phyloP scores from a whole-genome alignment of 768 basidiomycete species.

The Lactarius psammicola region DNA sequence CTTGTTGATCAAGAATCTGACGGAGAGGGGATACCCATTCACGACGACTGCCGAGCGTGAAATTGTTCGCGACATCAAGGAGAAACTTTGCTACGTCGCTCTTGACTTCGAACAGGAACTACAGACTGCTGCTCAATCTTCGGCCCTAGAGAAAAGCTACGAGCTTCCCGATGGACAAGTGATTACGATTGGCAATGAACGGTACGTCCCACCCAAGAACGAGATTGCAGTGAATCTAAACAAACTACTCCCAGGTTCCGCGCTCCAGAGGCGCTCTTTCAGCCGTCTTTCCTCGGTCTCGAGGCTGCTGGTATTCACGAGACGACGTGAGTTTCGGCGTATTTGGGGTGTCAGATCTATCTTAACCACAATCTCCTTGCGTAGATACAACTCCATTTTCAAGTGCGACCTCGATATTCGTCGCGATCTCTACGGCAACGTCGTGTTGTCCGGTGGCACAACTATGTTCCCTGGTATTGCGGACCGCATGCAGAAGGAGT shows the following conservation, averaged over 20 bases:
- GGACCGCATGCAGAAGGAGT: constrained; percentile 94
- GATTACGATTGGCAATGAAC: constrained; percentile 77
- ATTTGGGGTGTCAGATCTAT: background rate
- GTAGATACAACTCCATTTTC: constrained; percentile 55
- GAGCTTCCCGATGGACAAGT: constrained; percentile 92
- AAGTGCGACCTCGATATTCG: constrained; percentile 81
- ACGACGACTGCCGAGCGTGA: constrained; percentile 91
- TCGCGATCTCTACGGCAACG: constrained; percentile 76
- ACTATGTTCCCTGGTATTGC: constrained; percentile 92
- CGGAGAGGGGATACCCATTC: constrained; percentile 91
- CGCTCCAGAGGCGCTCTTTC: constrained; percentile 56
- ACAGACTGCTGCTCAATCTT: constrained; percentile 85
- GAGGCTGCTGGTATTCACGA: constrained; percentile 85
- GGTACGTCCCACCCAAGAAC: constrained; percentile 34
- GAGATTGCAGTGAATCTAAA: background rate
- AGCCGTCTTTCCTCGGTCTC: constrained; percentile 57
- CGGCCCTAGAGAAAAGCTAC: constrained; percentile 88
- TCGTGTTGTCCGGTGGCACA: constrained; percentile 66
- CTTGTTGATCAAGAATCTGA: constrained; percentile 78
- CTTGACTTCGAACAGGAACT: constrained; percentile 93
- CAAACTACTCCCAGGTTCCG: constrained; percentile 44
- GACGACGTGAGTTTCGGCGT: constrained; percentile 45
- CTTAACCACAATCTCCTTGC: constrained; percentile 12
- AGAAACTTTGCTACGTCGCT: constrained; percentile 90
- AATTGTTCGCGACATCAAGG: constrained; percentile 96